Evolutionary conservation across 768 basidiomycete species (phyloP), one percentile per base, ranked within the genome.

Genomic region (Clathrus columnatus): DNA sequence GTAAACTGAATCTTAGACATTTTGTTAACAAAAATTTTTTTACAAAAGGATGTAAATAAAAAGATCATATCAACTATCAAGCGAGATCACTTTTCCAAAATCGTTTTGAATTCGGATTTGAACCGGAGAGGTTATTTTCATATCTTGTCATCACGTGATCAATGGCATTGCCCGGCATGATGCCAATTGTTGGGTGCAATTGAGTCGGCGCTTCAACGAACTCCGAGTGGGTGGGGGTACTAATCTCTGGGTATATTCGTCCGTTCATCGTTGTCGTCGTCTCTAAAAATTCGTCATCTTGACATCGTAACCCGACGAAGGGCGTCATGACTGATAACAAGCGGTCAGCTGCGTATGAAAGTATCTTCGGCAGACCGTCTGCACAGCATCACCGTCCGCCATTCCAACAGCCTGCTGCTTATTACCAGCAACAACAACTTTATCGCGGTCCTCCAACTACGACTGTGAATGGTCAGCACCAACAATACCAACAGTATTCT

Each of bases 281-380:
- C 4, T n/a, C 11, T n/a, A 36, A 11, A 36, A 11, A 14, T 32
- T 36, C 36, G 36, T 8, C 36, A n/a, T 36, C 36, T 36, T n/a
- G 36, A 36, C 36, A 8, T 4, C 7, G 11, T n/a, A 14, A 36
- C 36, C 58, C n/a, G 56, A 23, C 24, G 54, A 30, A n/a, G 47
- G 18, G 7, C n/a, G 27, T 26, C 24, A 50, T 26, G 54, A 20
- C 54, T 28, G 54, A 47, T 11, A 55, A 88, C 71, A 88, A 89
- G 66, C 84, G 89, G 51, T 73, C 80, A 69, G 80, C 82, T 54
- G 89, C 89, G 46, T 92, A 90, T 73, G 86, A 91, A 69, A 81
- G 84, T 64, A 91, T 92, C 72, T 92, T 92, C 69, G 88, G 88
- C 23, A 79, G 89, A 23, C 85, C 87, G 50, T 79, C 80, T 50